Conservation (phyloP, 306 rosid genomes). For the Cercis canadensis region DNA sequence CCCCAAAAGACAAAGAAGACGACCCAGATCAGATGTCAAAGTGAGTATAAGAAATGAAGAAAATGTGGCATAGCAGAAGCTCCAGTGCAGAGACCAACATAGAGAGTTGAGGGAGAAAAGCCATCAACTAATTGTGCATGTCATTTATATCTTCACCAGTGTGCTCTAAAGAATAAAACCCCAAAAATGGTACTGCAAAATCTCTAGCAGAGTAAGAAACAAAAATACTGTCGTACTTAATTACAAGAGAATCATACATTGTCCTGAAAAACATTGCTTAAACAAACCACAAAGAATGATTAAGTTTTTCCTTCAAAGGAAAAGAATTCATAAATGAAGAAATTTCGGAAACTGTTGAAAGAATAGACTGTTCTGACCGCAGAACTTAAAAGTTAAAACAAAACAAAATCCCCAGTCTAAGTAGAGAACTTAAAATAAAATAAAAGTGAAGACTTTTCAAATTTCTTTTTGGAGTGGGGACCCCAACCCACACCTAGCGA, state of each 20-base stretch:
- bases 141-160: slow-evolving; percentile 3
- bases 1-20: slow-evolving; percentile 18
- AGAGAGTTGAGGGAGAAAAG: neutral
- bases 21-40: slow-evolving; percentile 42
- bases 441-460: slow-evolving; percentile 27
- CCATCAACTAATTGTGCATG: slow-evolving; percentile 39
- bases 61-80: slow-evolving; percentile 24
- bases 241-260: slow-evolving; percentile 18
- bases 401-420: slow-evolving; percentile 21
- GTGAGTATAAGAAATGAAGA: slow-evolving; percentile 30
- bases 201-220: neutral
- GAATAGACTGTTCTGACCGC: slow-evolving; percentile 42
- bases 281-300: slow-evolving; percentile 29
- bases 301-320: slow-evolving; percentile 27
- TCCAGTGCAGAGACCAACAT: slow-evolving; percentile 21
- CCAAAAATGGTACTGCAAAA: slow-evolving; percentile 27
- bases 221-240: slow-evolving; percentile 4
- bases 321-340: slow-evolving; percentile 33
- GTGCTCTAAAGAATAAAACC: slow-evolving; percentile 6
- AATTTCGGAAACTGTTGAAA: slow-evolving; percentile 30
- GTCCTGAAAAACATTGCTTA: slow-evolving; percentile 36
- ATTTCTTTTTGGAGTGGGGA: slow-evolving; percentile 27
- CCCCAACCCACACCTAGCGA: slow-evolving; percentile 28
- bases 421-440: slow-evolving; percentile 18
- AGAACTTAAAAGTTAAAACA: slow-evolving; percentile 16